Conservation (phyloP, 2,329 filamentous ascomycete species). For the Pestalotiopsis sp. region DNA sequence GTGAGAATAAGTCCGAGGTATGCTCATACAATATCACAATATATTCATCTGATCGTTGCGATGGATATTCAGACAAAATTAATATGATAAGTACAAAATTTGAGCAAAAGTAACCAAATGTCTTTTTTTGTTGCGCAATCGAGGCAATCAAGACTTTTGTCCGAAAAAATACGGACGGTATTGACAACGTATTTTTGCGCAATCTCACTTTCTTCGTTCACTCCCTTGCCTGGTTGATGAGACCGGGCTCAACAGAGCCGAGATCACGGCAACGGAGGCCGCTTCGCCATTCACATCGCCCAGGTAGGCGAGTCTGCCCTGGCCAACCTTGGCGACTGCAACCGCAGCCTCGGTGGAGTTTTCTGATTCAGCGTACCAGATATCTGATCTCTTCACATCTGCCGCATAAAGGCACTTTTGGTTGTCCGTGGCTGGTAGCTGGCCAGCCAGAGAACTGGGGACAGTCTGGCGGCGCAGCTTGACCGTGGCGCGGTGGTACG, state of each 20-base stretch:
- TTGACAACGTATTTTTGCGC: no score
- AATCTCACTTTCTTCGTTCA: no score
- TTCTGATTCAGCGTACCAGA: slow-evolving; percentile 14
- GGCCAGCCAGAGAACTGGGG: background rate
- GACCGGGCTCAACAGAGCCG: slow-evolving; percentile 24
- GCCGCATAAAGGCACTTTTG: background rate
- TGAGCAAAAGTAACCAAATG: no score
- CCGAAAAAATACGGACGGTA: no score
- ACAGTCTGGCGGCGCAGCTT: slow-evolving; percentile 14
- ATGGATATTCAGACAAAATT: no score
- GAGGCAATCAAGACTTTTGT: no score
- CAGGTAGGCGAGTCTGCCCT: slow-evolving; percentile 24
- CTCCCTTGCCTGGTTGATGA: no score
- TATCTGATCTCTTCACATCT: background rate
- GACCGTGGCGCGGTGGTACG: slow-evolving; percentile 14
- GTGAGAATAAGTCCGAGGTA: no score
- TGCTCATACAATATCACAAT: no score
- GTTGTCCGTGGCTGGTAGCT: background rate
- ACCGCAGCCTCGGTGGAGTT: slow-evolving; percentile 19
- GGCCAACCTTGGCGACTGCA: slow-evolving; percentile 20
- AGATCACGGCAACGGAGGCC: slow-evolving; percentile 14
- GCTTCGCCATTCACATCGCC: slow-evolving; percentile 25
- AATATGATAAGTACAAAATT: no score
- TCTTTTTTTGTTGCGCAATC: no score
- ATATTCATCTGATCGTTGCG: no score